Evolutionary conservation across 2,329 filamentous ascomycete species (phyloP).

Genomic region (Aspergillus uvarum): DNA sequence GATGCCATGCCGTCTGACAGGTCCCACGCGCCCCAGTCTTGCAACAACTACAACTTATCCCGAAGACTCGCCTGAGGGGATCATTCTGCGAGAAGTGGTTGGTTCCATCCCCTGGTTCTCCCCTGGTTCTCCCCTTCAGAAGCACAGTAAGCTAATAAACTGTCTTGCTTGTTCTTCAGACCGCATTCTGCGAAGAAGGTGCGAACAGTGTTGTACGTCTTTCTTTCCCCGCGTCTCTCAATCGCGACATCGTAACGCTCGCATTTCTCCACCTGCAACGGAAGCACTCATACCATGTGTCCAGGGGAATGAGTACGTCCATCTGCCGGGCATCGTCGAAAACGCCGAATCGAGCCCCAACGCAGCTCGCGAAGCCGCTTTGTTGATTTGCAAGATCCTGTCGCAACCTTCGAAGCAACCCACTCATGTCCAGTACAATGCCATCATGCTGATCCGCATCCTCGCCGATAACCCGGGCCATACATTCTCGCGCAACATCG

Average conservation of each 20-base stretch:
- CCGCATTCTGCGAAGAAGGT: slow-evolving; percentile 74
- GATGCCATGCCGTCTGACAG: slow-evolving; percentile 16
- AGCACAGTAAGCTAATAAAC: slow-evolving; percentile 2
- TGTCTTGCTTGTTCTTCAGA: slow-evolving; percentile 49
- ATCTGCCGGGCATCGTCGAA: slow-evolving; percentile 91
- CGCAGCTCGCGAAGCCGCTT: slow-evolving; percentile 78
- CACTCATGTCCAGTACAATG: slow-evolving; percentile 86
- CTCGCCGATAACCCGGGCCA: slow-evolving; percentile 86
- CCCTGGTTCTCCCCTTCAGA: not conserved
- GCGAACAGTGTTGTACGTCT: slow-evolving; percentile 54
- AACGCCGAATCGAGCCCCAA: slow-evolving; percentile 86
- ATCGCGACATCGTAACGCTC: not conserved
- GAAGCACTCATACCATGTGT: not conserved
- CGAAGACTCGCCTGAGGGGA: slow-evolving; percentile 42
- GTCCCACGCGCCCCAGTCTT: slow-evolving; percentile 22
- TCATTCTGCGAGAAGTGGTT: slow-evolving; percentile 44
- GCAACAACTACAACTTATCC: slow-evolving; percentile 22
- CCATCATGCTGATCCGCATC: slow-evolving; percentile 92
- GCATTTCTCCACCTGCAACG: not conserved
- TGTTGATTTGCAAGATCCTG: slow-evolving; percentile 78
- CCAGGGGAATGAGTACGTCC: slow-evolving; percentile 84
- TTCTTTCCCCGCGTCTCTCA: not conserved
- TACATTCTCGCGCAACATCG: slow-evolving; percentile 87
- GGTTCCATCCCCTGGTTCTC: slow-evolving; percentile 13
- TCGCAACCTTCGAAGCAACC: slow-evolving; percentile 64